phyloP scores from a whole-genome alignment of 257 asterid species.

The Leptodermis oblonga region DNA sequence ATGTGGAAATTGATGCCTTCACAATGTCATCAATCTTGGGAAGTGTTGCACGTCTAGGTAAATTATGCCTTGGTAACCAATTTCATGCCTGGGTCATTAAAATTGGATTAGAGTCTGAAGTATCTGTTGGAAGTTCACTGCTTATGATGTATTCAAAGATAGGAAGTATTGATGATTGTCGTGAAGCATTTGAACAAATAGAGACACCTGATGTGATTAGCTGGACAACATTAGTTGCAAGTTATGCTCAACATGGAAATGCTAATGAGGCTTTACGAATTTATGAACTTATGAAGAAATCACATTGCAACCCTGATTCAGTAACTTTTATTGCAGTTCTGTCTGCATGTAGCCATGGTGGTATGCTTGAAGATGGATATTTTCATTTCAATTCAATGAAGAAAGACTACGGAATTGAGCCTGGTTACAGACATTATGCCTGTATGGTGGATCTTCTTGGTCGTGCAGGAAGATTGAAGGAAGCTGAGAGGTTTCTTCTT shows the following conservation, averaged over 20 bases:
- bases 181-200: conserved; percentile 44
- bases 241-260: conserved; percentile 75
- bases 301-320: conserved; percentile 52
- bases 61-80: conserved; percentile 36
- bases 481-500: conserved; percentile 60
- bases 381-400: conserved; percentile 62
- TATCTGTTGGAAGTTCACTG: conserved; percentile 60
- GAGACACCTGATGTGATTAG: conserved; percentile 46
- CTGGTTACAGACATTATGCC: conserved; percentile 58
- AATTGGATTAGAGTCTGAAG: conserved; percentile 51
- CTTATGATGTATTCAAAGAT: conserved; percentile 64
- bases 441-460: too few species aligned
- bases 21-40: conserved; percentile 55
- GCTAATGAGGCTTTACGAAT: conserved; percentile 55
- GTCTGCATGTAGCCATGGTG: conserved; percentile 77
- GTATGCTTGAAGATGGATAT: conserved; percentile 72
- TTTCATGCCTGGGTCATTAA: conserved; percentile 51
- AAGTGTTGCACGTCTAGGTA: conserved; percentile 32
- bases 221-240: conserved; percentile 64
- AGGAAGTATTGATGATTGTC: conserved; percentile 54
- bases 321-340: conserved; percentile 56
- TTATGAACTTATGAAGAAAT: conserved; percentile 57
- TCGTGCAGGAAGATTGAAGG: conserved; percentile 67
- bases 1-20: conserved; percentile 38
- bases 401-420: conserved; percentile 55